phyloP scores from a whole-genome alignment of 208 protist species.

The Leishmania aethiopica region DNA sequence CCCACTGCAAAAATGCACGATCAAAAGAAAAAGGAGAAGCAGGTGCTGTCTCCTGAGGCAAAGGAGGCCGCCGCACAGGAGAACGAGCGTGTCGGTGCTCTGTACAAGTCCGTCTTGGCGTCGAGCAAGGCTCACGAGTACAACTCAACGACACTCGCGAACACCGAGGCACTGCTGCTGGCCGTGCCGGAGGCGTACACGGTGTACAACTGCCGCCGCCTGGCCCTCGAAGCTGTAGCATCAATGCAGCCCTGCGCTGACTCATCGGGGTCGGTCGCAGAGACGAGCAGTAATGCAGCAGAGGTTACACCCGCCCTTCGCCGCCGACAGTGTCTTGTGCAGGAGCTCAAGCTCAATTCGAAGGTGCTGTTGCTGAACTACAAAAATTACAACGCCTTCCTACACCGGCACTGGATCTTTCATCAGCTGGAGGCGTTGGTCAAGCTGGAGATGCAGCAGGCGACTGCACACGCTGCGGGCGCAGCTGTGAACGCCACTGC shows the following conservation, averaged over 20 bases:
- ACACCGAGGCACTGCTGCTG: slow-evolving; percentile 49
- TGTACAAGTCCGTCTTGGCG: slow-evolving; percentile 49
- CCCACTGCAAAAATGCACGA: slow-evolving; percentile 57
- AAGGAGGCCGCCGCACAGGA: slow-evolving; percentile 36
- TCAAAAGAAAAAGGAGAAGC: slow-evolving; percentile 48
- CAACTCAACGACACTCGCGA: slow-evolving; percentile 34
- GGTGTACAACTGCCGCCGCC: slow-evolving; percentile 81
- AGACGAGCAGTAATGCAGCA: neutral
- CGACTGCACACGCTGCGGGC: neutral
- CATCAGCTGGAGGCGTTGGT: slow-evolving; percentile 46
- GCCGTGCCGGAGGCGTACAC: slow-evolving; percentile 84
- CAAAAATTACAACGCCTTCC: slow-evolving; percentile 90
- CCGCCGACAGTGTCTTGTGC: slow-evolving; percentile 28
- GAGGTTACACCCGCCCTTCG: neutral
- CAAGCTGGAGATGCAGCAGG: slow-evolving; percentile 20
- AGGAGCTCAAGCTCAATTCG: slow-evolving; percentile 74
- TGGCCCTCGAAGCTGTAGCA: slow-evolving; percentile 35
- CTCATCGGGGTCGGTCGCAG: neutral
- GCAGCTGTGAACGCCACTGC: neutral
- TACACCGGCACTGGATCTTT: slow-evolving; percentile 84
- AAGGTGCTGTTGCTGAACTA: slow-evolving; percentile 67
- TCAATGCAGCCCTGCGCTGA: neutral
- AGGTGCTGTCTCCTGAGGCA: slow-evolving; percentile 19
- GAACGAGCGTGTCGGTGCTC: slow-evolving; percentile 38
- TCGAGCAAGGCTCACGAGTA: slow-evolving; percentile 26